phyloP scores from a whole-genome alignment of 1,284 basidiomycete species.

The Naganishia albida region DNA sequence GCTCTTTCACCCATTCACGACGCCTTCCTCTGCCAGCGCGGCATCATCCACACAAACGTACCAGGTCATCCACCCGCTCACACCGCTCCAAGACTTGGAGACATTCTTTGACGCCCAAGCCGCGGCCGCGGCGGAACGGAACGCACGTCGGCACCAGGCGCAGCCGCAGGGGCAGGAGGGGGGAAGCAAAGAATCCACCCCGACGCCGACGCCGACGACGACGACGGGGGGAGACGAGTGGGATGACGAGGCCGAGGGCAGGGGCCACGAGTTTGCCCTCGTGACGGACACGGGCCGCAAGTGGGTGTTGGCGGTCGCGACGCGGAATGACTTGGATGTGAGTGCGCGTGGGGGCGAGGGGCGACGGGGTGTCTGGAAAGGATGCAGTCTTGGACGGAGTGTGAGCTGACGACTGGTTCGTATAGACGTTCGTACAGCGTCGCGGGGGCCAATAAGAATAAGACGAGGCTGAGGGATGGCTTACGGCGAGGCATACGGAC shows the following conservation, averaged over 20 bases:
- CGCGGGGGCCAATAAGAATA: slow-evolving; percentile 34
- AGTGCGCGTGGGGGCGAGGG: slow-evolving; percentile 30
- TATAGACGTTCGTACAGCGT: slow-evolving; percentile 45
- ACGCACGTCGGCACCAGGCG: slow-evolving; percentile 67
- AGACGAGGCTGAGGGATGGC: too few species aligned
- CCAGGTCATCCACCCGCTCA: slow-evolving; percentile 74
- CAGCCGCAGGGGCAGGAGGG: slow-evolving; percentile 55
- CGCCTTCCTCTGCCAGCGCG: slow-evolving; percentile 51
- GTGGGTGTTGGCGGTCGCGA: slow-evolving; percentile 82
- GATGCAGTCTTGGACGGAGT: neutral
- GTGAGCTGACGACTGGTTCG: slow-evolving; percentile 4
- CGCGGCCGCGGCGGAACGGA: slow-evolving; percentile 53
- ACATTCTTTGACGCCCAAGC: slow-evolving; percentile 61
- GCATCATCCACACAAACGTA: slow-evolving; percentile 55
- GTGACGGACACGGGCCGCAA: slow-evolving; percentile 79
- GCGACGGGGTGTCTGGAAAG: too few species aligned
- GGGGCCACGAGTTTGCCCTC: slow-evolving; percentile 45
- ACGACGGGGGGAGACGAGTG: neutral
- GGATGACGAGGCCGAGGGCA: slow-evolving; percentile 12
- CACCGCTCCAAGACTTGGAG: slow-evolving; percentile 73
- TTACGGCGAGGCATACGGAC: too few species aligned
- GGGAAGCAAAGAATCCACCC: slow-evolving; percentile 21
- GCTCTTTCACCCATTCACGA: slow-evolving; percentile 65
- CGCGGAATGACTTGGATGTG: slow-evolving; percentile 73
- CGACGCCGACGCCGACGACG: neutral